phyloP scores from a whole-genome alignment of 2,329 filamentous ascomycete genomes.

The Scopulariopsis brevicaulis region DNA sequence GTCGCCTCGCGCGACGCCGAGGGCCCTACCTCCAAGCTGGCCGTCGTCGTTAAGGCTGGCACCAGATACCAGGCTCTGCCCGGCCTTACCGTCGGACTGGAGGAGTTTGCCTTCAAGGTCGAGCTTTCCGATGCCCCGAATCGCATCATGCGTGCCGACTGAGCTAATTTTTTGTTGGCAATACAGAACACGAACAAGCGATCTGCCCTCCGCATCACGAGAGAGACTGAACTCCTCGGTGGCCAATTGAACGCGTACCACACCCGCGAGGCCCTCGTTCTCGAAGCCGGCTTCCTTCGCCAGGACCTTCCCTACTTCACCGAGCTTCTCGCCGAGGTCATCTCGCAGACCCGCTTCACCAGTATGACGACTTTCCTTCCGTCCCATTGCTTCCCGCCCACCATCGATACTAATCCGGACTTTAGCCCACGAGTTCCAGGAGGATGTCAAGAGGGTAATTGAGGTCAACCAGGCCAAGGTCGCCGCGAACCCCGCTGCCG shows the following conservation, averaged over 20 bases:
- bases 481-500: constrained; percentile 45
- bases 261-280: constrained; percentile 83
- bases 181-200: constrained; percentile 71
- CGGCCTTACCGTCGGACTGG: constrained; percentile 79
- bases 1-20: constrained; percentile 82
- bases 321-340: constrained; percentile 87
- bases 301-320: constrained; percentile 96
- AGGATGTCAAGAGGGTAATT: constrained; percentile 72
- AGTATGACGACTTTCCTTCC: constrained; percentile 33
- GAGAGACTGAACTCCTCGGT: constrained; percentile 91
- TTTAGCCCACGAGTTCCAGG: constrained; percentile 77
- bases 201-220: constrained; percentile 82
- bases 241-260: constrained; percentile 80
- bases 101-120: constrained; percentile 97
- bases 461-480: constrained; percentile 66
- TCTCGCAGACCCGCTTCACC: constrained; percentile 78
- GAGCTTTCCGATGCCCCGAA: constrained; percentile 1
- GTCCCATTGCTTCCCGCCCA: neutral
- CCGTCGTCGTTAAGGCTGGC: constrained; percentile 86
- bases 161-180: constrained; percentile 34
- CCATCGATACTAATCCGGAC: constrained; percentile 8
- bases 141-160: neutral
- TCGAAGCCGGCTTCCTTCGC: constrained; percentile 90
- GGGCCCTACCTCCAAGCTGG: constrained; percentile 81
- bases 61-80: constrained; percentile 86